A percentile compares a stretch with the other conserved stretches of the same genome.
These are phyloP conservation scores for Sporisorium exsertum DNA, from an alignment of 1,284 basidiomycete genomes.

Conservation along the genomic window DNA sequence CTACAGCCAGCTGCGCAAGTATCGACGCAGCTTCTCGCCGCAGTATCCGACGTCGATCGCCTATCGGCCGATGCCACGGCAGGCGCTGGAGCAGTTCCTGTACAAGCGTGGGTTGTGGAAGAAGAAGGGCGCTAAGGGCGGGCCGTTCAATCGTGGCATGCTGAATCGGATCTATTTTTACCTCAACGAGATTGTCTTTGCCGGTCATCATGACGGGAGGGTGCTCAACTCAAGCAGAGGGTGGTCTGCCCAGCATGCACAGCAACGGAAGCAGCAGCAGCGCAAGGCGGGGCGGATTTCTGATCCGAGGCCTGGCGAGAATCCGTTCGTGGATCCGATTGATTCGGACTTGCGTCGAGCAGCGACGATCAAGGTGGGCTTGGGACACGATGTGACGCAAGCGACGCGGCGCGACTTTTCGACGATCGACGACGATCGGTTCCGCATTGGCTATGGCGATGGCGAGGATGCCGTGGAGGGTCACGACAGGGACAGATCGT, in stretches of 20 bases:
- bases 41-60: constrained; percentile 80
- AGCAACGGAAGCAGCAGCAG: no score
- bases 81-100: constrained; percentile 77
- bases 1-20: constrained; percentile 75
- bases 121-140: constrained; percentile 71
- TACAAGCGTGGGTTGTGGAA: constrained; percentile 76
- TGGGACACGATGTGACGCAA: constrained; percentile 77
- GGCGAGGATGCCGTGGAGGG: not conserved
- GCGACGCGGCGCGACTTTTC: constrained; percentile 74
- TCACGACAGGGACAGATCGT: constrained; percentile 72
- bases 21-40: constrained; percentile 77
- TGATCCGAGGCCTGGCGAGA: not conserved
- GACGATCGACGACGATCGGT: constrained; percentile 73
- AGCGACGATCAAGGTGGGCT: constrained; percentile 43
- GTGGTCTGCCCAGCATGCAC: constrained; percentile 15
- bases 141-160: constrained; percentile 77
- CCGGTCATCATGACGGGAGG: constrained; percentile 27
- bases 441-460: not conserved
- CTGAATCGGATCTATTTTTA: constrained; percentile 81
- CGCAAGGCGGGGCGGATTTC: constrained; percentile 1
- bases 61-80: constrained; percentile 79
- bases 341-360: constrained; percentile 37
- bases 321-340: constrained; percentile 38
- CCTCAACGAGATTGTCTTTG: constrained; percentile 79
- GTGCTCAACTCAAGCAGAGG: constrained; percentile 16